Base-by-base conservation (phyloP, 2,329 filamentous ascomycete genomes). In the Thielaviopsis musarum region DNA sequence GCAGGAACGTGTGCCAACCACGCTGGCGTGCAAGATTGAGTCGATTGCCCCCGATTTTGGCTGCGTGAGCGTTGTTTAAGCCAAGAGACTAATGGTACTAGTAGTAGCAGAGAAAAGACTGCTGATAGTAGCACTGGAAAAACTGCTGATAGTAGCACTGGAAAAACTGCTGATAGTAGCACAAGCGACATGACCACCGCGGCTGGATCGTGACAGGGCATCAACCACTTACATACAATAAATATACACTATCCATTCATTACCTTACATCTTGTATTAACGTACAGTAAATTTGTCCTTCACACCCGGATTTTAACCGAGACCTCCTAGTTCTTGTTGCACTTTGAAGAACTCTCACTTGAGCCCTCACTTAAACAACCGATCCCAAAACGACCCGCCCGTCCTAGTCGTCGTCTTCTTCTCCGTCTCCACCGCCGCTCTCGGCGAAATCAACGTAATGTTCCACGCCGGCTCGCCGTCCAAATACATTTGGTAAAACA, bases 401-500 rank as follows among this genome's bases (percentile, higher is more conserved):
- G 41, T 56, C n/a, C 48, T 59, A 12, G 52, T 26, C n/a, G 38
- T 54, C n/a, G 51, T 54, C 51, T 54, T 59, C n/a, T 59, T 59
- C 15, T 59, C 57, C 6, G 38, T 49, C 21, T 54, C 57, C 10
- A 22, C 17, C 45, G 21, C 21, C 22, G 13, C 21, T 48, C 38
- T 53, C 3, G 63, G 62, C 3, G 62, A 59, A 9, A 57, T 51
- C 26, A 82, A 66, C 0, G 77, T 72, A 2, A 75, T 80, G 60
- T 81, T 85, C 91, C 91, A 97, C 1, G 76, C 77, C 68, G 91
- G 84, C 52, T 80, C 72, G 1, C 90, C 91, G 69, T 95, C 87
- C 19, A 96, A 77, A 68, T 86, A 96, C 1, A 96, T 74, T 3
- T 82, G 79, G 67, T 95, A 97, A 54, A 83, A 84, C 41, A 98